phyloP scores from a whole-genome alignment of 768 basidiomycete species.

The Rubroboletus satanas region DNA sequence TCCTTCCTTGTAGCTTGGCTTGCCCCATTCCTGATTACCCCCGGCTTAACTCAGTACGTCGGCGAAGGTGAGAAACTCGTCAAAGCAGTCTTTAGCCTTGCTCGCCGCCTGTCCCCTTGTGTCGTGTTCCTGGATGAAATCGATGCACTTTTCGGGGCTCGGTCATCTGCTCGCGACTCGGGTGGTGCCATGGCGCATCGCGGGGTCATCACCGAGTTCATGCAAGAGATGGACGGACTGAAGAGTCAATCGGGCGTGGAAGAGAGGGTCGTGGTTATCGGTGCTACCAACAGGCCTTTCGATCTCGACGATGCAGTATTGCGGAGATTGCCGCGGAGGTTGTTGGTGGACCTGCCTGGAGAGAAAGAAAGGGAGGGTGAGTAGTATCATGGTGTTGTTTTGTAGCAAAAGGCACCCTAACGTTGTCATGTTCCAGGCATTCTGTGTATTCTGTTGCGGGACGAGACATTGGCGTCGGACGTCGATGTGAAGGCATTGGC shows the following conservation, averaged over 20 bases:
- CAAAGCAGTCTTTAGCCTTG: conserved; percentile 82
- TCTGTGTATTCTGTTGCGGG: conserved; percentile 79
- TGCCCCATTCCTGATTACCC: neutral
- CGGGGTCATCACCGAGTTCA: conserved; percentile 87
- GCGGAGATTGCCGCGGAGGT: conserved; percentile 77
- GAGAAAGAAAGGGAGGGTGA: conserved; percentile 80
- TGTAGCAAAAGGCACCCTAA: conserved; percentile 1
- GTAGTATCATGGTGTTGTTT: conserved; percentile 14
- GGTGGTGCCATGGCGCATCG: conserved; percentile 82
- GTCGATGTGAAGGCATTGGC: conserved; percentile 59
- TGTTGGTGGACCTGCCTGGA: conserved; percentile 87
- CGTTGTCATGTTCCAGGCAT: conserved; percentile 54
- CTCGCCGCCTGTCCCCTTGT: conserved; percentile 81
- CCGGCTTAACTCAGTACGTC: conserved; percentile 54
- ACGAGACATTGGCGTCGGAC: conserved; percentile 66
- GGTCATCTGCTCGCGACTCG: conserved; percentile 69
- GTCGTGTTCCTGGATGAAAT: conserved; percentile 95
- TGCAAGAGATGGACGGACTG: conserved; percentile 96
- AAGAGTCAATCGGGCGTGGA: conserved; percentile 55
- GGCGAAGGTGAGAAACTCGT: conserved; percentile 91
- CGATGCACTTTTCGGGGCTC: conserved; percentile 87
- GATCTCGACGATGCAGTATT: conserved; percentile 91
- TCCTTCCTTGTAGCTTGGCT: neutral
- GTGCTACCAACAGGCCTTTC: conserved; percentile 90
- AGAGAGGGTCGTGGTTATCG: conserved; percentile 84